phyloP scores from a whole-genome alignment of 2,329 filamentous ascomycete genomes.

The Paraphaeosphaeria minitans region DNA sequence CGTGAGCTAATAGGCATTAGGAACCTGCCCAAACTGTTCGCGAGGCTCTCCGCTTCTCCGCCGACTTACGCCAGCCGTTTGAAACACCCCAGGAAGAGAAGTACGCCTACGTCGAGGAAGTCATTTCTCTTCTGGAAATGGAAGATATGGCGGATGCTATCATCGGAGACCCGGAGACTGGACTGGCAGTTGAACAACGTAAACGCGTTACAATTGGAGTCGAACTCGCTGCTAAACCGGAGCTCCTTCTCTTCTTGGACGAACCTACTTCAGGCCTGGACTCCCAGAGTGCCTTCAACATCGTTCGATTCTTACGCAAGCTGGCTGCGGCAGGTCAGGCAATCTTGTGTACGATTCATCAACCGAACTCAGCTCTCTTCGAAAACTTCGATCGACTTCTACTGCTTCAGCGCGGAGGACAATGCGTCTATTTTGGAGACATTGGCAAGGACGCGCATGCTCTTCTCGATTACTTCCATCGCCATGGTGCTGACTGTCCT shows the following conservation, averaged over 20 bases:
- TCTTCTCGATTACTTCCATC: constrained; percentile 64
- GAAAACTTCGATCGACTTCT: constrained; percentile 86
- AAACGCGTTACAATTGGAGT: constrained; percentile 70
- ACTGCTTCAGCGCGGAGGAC: constrained; percentile 76
- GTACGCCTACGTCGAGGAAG: constrained; percentile 68
- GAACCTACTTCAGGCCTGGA: constrained; percentile 79
- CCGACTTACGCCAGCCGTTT: constrained; percentile 65
- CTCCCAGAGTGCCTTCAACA: constrained; percentile 75
- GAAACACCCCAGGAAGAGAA: constrained; percentile 64
- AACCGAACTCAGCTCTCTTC: constrained; percentile 84
- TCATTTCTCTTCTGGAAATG: constrained; percentile 68
- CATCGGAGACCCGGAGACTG: constrained; percentile 64
- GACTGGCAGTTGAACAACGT: constrained; percentile 69
- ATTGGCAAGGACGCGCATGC: constrained; percentile 75
- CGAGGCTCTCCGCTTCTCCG: constrained; percentile 70
- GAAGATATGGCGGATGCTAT: constrained; percentile 69
- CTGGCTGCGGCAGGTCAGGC: constrained; percentile 81
- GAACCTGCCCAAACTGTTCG: constrained; percentile 66
- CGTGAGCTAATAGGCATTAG: neutral
- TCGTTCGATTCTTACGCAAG: constrained; percentile 78
- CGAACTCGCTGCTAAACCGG: constrained; percentile 67
- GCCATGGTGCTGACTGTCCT: constrained; percentile 63
- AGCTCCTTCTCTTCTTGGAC: constrained; percentile 77
- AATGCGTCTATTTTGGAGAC: constrained; percentile 85
- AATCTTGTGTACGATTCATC: constrained; percentile 89